A percentile compares a stretch with the other conserved stretches of the same genome.
phyloP scores from a whole-genome alignment of 2,329 filamentous ascomycete species.

The Talaromyces amestolkiae region DNA sequence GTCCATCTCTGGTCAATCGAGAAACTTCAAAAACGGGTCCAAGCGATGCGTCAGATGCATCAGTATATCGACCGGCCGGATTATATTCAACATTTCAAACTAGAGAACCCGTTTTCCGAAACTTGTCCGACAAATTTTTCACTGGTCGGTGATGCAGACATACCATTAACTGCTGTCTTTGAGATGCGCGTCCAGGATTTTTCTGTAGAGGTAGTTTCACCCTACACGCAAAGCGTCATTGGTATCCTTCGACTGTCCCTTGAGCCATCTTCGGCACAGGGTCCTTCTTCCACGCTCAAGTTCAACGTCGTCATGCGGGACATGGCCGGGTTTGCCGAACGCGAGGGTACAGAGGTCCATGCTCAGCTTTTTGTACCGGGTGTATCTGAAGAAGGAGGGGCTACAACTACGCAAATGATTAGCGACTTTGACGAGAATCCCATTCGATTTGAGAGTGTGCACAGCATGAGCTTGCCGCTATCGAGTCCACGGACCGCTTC shows the following conservation, averaged over 20 bases:
- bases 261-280: conserved; percentile 89
- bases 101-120: conserved; percentile 92
- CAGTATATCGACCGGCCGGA: conserved; percentile 95
- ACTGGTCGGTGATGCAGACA: conserved; percentile 86
- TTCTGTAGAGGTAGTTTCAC: conserved; percentile 82
- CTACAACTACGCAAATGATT: conserved; percentile 94
- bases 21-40: conserved; percentile 82
- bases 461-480: conserved; percentile 92
- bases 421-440: conserved; percentile 89
- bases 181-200: conserved; percentile 94
- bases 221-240: conserved; percentile 85
- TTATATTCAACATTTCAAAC: conserved; percentile 85
- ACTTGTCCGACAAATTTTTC: conserved; percentile 89
- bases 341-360: conserved; percentile 93
- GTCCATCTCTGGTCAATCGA: conserved; percentile 93
- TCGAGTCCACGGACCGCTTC: conserved; percentile 71
- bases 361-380: conserved; percentile 95
- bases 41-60: conserved; percentile 93
- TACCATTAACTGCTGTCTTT: conserved; percentile 89
- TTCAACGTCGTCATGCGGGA: conserved; percentile 99
- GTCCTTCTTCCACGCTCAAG: conserved; percentile 86
- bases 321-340: conserved; percentile 87
- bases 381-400: conserved; percentile 82
- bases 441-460: conserved; percentile 92
- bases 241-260: conserved; percentile 87